Evolutionary conservation across 2,329 filamentous ascomycete genomes (phyloP).

Genomic region (Colletotrichum aenigma): DNA sequence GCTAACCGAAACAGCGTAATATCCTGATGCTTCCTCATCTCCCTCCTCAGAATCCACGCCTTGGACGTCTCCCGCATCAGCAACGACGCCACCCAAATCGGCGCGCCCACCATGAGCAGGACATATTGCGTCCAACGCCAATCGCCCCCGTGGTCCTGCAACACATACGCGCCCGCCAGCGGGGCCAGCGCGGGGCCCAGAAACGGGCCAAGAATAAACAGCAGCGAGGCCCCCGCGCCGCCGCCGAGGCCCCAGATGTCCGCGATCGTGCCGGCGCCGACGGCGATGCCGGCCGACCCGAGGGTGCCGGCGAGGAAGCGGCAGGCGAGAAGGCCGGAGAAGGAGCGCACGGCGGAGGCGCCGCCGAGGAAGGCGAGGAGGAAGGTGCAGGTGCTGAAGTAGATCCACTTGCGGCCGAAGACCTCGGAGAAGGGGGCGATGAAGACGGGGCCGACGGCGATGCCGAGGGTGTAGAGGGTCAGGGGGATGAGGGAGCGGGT

Average conservation of each 20-base stretch:
- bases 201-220: conserved; percentile 76
- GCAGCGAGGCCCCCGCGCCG: conserved; percentile 71
- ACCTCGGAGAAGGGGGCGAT: conserved; percentile 77
- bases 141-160: conserved; percentile 6
- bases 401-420: conserved; percentile 70
- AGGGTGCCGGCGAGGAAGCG: conserved; percentile 72
- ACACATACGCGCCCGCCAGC: conserved; percentile 59
- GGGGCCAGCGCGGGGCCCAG: conserved; percentile 45
- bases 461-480: conserved; percentile 74
- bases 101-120: conserved; percentile 21
- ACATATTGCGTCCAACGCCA: conserved; percentile 28
- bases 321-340: conserved; percentile 73
- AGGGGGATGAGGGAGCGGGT: conserved; percentile 33
- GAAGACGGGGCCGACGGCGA: conserved; percentile 79
- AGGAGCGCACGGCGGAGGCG: conserved; percentile 65
- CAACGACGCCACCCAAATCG: not conserved
- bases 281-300: conserved; percentile 74
- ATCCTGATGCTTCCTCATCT: not conserved
- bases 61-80: conserved; percentile 16
- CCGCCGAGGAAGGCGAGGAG: conserved; percentile 70
- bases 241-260: conserved; percentile 67
- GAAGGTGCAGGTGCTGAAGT: conserved; percentile 68
- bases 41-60: conserved; percentile 8
- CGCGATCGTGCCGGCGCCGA: conserved; percentile 76
- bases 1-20: not conserved